phyloP scores from a whole-genome alignment of 495 filamentous ascomycete genomes.

The Penicillium samsonianum region DNA sequence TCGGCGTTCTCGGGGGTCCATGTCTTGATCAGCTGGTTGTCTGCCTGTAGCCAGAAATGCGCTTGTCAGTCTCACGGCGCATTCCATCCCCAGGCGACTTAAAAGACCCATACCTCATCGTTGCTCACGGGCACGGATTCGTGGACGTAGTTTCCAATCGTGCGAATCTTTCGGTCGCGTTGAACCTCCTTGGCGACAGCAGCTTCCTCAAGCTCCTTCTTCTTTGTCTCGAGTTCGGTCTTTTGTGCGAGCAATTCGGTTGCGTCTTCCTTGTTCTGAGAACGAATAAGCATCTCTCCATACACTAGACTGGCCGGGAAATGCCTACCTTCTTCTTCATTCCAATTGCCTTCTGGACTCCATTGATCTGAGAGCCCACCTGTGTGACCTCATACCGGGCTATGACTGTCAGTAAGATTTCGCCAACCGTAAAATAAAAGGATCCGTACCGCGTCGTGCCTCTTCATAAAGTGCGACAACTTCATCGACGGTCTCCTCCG shows the following conservation, averaged over 20 bases:
- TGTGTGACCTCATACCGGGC: conserved; percentile 79
- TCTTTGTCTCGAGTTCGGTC: conserved; percentile 70
- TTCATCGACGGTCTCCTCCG: conserved; percentile 83
- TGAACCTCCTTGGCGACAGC: conserved; percentile 72
- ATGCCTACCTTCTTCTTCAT: conserved; percentile 90
- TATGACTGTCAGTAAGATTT: conserved; percentile 30
- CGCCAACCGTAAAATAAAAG: background rate
- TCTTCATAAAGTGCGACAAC: conserved; percentile 87
- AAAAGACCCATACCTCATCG: conserved; percentile 62
- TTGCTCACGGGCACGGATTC: conserved; percentile 86
- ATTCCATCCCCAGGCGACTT: background rate
- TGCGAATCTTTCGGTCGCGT: conserved; percentile 74
- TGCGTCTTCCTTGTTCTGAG: conserved; percentile 80
- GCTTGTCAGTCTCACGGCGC: background rate
- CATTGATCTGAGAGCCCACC: conserved; percentile 80
- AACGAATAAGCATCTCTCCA: conserved; percentile 7
- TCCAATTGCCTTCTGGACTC: conserved; percentile 84
- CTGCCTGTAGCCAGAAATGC: conserved; percentile 52
- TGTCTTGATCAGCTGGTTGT: conserved; percentile 72
- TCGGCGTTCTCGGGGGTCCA: conserved; percentile 77
- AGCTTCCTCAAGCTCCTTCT: conserved; percentile 71
- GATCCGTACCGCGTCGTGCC: conserved; percentile 66
- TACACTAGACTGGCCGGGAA: conserved; percentile 4
- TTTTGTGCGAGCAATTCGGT: conserved; percentile 74
- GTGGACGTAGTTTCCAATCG: conserved; percentile 92